Percentiles rank a stretch among this genome's conserved stretches.
Conservation (phyloP, 2,329 filamentous ascomycete species). For the Chaetomium strumarium region DNA sequence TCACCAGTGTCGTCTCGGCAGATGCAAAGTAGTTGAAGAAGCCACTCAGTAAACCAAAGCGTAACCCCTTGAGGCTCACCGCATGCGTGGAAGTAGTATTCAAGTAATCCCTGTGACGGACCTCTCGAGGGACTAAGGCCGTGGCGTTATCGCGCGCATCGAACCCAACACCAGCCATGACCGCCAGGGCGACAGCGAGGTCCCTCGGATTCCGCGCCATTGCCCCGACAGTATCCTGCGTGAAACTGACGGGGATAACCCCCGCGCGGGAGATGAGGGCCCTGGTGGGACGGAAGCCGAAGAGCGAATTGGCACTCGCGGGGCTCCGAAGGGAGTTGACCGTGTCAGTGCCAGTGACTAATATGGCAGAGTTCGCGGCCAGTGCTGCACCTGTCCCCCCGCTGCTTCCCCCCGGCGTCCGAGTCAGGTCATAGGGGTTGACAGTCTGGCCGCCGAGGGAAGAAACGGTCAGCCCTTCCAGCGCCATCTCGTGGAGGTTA, state of each 20-base stretch:
- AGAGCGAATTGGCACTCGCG: slow-evolving; percentile 54
- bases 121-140: slow-evolving; percentile 38
- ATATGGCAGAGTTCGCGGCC: slow-evolving; percentile 48
- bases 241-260: slow-evolving; percentile 50
- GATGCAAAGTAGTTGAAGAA: slow-evolving; percentile 51
- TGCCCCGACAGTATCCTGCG: slow-evolving; percentile 51
- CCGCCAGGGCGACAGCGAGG: slow-evolving; percentile 43
- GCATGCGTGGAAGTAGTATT: slow-evolving; percentile 30
- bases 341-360: slow-evolving; percentile 55
- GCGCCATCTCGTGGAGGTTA: slow-evolving; percentile 57
- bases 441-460: slow-evolving; percentile 58
- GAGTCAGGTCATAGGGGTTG: slow-evolving; percentile 58
- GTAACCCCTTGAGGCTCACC: slow-evolving; percentile 26
- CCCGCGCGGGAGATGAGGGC: slow-evolving; percentile 46
- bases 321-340: slow-evolving; percentile 58
- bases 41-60: slow-evolving; percentile 37
- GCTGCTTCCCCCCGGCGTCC: slow-evolving; percentile 61
- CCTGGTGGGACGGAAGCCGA: slow-evolving; percentile 52
- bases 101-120: slow-evolving; percentile 42
- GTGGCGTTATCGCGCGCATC: slow-evolving; percentile 49
- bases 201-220: slow-evolving; percentile 48
- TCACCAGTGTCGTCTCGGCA: slow-evolving; percentile 52
- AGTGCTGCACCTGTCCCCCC: slow-evolving; percentile 58
- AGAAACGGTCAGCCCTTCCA: slow-evolving; percentile 58
- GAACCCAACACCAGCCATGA: slow-evolving; percentile 47